Conservation (phyloP, 2,329 filamentous ascomycete species). For the Hirsutella thompsonii region DNA sequence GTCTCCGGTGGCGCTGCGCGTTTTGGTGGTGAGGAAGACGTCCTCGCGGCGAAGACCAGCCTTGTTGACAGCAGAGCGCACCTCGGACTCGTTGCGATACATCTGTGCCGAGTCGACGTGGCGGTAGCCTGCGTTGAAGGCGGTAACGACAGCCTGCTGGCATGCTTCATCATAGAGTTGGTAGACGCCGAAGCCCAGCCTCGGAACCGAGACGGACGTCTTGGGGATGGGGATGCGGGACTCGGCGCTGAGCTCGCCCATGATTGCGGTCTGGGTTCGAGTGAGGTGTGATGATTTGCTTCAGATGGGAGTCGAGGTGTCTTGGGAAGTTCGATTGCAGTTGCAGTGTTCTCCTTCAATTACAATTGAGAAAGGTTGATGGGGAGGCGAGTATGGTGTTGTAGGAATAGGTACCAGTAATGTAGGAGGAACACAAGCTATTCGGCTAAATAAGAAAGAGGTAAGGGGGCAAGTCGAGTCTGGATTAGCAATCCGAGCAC, state of each 20-base stretch:
- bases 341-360: too few species aligned
- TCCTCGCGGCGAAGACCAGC: conserved; percentile 43
- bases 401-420: too few species aligned
- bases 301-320: too few species aligned
- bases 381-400: too few species aligned
- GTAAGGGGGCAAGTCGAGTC: background rate
- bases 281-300: background rate
- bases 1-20: conserved; percentile 30
- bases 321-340: too few species aligned
- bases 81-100: conserved; percentile 56
- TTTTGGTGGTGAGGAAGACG: conserved; percentile 61
- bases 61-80: conserved; percentile 48
- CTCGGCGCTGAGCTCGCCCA: conserved; percentile 5
- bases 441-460: background rate
- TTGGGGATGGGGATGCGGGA: conserved; percentile 11
- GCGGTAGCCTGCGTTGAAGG: conserved; percentile 44
- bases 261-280: background rate
- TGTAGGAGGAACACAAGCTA: too few species aligned
- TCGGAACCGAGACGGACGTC: conserved; percentile 34
- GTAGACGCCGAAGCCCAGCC: conserved; percentile 62
- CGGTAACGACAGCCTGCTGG: conserved; percentile 42
- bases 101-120: conserved; percentile 50
- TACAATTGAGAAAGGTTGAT: too few species aligned
- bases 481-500: too few species aligned
- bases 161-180: conserved; percentile 41